These are phyloP conservation scores for Pseudonitzschia multiseries DNA, from an alignment of 108 stramenopile species.

Conservation along the genomic window DNA sequence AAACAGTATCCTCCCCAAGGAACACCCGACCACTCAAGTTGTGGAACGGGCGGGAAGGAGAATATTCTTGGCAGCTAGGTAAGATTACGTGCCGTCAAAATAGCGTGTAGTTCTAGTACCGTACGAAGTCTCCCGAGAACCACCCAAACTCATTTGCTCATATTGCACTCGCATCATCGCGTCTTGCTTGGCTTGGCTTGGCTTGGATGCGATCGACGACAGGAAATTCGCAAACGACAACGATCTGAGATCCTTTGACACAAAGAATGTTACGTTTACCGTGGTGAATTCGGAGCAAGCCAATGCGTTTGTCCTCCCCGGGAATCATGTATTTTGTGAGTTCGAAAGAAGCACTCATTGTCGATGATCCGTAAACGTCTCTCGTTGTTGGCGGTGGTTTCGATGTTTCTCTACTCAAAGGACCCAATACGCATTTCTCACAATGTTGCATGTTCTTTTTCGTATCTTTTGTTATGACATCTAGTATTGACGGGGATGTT, in stretches of 20 bases:
- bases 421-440: background rate
- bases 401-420: too few relatives aligned
- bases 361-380: background rate
- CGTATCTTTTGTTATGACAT: background rate
- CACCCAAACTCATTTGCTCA: background rate
- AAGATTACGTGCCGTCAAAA: background rate
- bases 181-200: background rate
- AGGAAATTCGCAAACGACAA: conserved; percentile 18
- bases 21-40: conserved; percentile 69
- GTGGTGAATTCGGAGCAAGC: conserved; percentile 72
- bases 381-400: too few relatives aligned
- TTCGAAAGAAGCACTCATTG: conserved; percentile 5
- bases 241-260: conserved; percentile 6
- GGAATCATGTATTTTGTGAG: conserved; percentile 78
- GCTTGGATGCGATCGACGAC: background rate
- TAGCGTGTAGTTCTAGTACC: too few relatives aligned
- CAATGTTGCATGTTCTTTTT: too few relatives aligned
- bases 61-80: conserved; percentile 61
- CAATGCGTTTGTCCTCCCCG: conserved; percentile 85
- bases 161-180: background rate
- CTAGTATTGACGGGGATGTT: conserved; percentile 74
- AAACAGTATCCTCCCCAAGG: conserved; percentile 50
- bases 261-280: conserved; percentile 47
- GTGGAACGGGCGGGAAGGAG: conserved; percentile 71
- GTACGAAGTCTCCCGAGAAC: too few relatives aligned